phyloP scores from a whole-genome alignment of 306 rosid species.

The Sechiopsis laciniata region DNA sequence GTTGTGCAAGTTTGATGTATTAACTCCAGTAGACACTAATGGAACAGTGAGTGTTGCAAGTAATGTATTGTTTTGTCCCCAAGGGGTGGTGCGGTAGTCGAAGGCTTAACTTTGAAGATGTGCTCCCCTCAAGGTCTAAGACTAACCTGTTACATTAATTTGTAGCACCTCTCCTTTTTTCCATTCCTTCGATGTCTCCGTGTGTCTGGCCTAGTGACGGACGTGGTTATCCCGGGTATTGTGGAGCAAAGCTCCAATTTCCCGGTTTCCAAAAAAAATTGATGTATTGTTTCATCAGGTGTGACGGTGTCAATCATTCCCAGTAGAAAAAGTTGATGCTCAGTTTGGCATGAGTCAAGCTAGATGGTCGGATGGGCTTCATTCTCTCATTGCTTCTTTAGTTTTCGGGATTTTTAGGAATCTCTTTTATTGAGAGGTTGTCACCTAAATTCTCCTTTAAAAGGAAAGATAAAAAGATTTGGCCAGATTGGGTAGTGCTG shows the following conservation, averaged over 20 bases:
- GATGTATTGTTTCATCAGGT: not conserved
- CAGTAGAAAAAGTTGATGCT: not conserved
- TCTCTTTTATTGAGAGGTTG: not conserved
- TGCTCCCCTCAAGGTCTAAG: too few relatives aligned
- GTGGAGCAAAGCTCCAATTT: too few relatives aligned
- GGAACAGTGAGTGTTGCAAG: not conserved
- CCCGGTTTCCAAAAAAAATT: too few relatives aligned
- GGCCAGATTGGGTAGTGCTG: too few relatives aligned
- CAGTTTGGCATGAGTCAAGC: not conserved
- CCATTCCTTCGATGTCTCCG: too few relatives aligned
- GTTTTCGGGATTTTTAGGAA: not conserved
- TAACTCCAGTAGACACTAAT: not conserved
- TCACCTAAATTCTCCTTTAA: not conserved
- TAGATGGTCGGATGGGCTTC: not conserved
- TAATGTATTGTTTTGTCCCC: not conserved
- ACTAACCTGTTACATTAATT: too few relatives aligned
- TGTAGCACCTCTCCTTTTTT: too few relatives aligned
- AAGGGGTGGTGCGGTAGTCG: too few relatives aligned
- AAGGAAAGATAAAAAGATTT: too few relatives aligned
- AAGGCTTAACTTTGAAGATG: too few relatives aligned
- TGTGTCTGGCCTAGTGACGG: too few relatives aligned
- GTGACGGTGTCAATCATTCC: not conserved
- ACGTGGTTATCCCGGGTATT: too few relatives aligned
- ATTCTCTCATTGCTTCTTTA: not conserved
- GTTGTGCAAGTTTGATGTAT: not conserved